Conservation (phyloP, 148 eudicot species). For the Vaccinium darrowii region DNA sequence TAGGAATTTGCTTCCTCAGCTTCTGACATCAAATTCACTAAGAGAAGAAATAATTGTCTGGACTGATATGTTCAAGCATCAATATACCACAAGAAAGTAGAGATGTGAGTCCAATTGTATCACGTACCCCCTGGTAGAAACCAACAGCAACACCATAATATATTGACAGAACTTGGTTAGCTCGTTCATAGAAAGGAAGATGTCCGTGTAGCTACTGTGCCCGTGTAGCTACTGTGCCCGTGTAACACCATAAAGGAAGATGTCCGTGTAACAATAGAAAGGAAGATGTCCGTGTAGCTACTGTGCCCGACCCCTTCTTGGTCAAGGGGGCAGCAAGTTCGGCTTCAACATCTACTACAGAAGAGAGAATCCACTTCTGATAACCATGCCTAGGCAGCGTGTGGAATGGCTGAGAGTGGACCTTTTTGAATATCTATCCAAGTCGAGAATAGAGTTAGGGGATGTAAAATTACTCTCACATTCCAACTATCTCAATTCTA, state of each 20-base stretch:
- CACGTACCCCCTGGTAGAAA: slow-evolving; percentile 90
- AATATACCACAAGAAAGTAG: background rate
- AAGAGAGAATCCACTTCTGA: no score
- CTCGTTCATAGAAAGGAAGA: slow-evolving; percentile 90
- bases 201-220: no score
- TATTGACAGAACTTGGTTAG: slow-evolving; percentile 50
- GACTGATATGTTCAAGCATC: background rate
- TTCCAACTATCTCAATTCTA: background rate
- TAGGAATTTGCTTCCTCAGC: background rate
- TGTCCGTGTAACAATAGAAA: no score
- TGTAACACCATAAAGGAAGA: no score
- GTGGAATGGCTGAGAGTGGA: no score
- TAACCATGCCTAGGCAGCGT: no score
- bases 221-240: no score
- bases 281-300: no score
- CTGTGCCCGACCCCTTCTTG: no score
- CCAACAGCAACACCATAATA: slow-evolving; percentile 80
- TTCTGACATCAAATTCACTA: slow-evolving; percentile 2
- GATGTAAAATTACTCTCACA: background rate
- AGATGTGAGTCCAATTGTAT: slow-evolving; percentile 8
- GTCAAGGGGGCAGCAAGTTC: no score
- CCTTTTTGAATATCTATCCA: no score
- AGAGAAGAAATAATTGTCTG: background rate
- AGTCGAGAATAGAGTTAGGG: background rate
- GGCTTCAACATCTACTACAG: no score